A percentile compares a stretch with the other conserved stretches of the same genome.
These are phyloP conservation scores for Phytophthora syringae DNA, from an alignment of 352 stramenopile genomes.

Conservation along the genomic window DNA sequence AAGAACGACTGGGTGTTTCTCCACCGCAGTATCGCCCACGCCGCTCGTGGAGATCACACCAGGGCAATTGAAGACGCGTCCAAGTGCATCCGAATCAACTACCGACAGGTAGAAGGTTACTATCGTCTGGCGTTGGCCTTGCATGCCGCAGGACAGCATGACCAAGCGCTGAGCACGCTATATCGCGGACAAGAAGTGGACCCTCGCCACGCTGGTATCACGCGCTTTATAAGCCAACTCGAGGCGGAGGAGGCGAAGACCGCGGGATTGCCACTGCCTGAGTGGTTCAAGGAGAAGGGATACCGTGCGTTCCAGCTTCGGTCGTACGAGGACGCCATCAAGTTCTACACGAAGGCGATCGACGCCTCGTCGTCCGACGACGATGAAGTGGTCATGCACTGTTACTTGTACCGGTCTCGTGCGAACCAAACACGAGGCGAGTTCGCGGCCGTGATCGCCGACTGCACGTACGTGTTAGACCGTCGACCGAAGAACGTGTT, in stretches of 20 bases:
- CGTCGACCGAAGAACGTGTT: constrained; percentile 60
- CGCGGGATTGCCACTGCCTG: constrained; percentile 38
- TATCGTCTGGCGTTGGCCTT: constrained; percentile 60
- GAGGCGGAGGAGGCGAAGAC: constrained; percentile 50
- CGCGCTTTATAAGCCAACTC: constrained; percentile 54
- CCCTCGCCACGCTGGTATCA: constrained; percentile 45
- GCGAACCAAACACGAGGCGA: constrained; percentile 60
- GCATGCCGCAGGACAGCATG: constrained; percentile 46
- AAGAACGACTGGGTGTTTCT: constrained; percentile 65
- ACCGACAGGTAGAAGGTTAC: constrained; percentile 62
- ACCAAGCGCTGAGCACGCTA: constrained; percentile 59
- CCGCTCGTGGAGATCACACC: constrained; percentile 39
- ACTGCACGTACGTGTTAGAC: constrained; percentile 61
- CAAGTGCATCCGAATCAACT: constrained; percentile 67
- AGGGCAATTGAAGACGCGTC: constrained; percentile 61
- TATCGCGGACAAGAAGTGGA: constrained; percentile 67
- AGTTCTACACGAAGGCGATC: constrained; percentile 93
- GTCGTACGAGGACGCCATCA: constrained; percentile 89
- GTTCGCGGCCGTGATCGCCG: constrained; percentile 55
- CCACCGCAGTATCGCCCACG: constrained; percentile 59
- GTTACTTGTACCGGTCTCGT: constrained; percentile 62
- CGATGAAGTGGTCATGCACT: constrained; percentile 62
- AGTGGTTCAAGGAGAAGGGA: constrained; percentile 79
- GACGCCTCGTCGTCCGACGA: constrained; percentile 49
- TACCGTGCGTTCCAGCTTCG: constrained; percentile 92